A percentile compares a stretch with the other conserved stretches of the same genome.
These are phyloP conservation scores for Tuber umbilicatum DNA, from an alignment of 495 filamentous ascomycete genomes.

Conservation along the genomic window DNA sequence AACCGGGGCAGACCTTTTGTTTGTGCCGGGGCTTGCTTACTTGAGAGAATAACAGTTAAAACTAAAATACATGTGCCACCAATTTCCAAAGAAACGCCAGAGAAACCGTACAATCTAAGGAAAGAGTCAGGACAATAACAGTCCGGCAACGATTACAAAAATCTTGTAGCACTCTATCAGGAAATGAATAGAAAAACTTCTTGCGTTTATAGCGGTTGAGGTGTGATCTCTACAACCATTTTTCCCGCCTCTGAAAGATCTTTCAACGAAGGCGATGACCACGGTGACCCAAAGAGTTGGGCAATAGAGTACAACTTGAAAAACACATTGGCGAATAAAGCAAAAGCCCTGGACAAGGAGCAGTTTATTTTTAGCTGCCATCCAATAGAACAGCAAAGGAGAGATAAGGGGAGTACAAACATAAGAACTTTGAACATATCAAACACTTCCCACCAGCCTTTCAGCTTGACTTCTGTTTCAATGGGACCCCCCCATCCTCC, in stretches of 20 bases:
- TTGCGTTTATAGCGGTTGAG: not conserved
- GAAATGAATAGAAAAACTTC: not conserved
- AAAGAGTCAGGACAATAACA: not conserved
- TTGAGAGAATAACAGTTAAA: not conserved
- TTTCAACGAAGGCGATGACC: not conserved
- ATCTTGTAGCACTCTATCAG: not conserved
- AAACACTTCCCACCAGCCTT: slow-evolving; percentile 50
- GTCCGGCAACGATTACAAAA: not conserved
- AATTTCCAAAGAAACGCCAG: slow-evolving; percentile 3
- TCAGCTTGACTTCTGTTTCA: slow-evolving; percentile 49
- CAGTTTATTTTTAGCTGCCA: not conserved
- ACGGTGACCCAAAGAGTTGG: not conserved
- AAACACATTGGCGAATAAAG: not conserved
- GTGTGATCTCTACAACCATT: not conserved
- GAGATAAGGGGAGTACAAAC: slow-evolving; percentile 16
- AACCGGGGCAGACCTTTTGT: not conserved
- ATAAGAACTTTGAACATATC: slow-evolving; percentile 53
- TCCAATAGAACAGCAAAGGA: not conserved
- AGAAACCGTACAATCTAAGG: not conserved
- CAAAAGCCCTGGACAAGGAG: not conserved
- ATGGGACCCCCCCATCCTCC: slow-evolving; percentile 42
- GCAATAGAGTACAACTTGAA: not conserved
- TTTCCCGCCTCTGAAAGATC: not conserved
- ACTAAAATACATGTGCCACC: not conserved
- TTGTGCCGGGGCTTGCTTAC: not conserved